Evolutionary conservation across 345 rosid species (phyloP), one percentile per base, ranked within the genome.

Genomic region (Salix caprea): DNA sequence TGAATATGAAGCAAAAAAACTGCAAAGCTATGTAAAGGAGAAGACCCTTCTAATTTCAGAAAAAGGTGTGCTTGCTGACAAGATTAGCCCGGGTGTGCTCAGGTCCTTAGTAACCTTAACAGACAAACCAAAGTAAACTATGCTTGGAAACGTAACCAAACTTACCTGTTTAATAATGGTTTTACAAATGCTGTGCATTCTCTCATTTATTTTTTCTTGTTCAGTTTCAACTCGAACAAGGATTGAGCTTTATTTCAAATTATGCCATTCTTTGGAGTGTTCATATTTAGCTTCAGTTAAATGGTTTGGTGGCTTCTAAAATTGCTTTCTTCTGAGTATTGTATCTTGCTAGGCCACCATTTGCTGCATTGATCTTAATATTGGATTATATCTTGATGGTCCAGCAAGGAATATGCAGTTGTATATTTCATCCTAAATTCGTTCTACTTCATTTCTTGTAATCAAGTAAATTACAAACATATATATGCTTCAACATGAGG

Each of bases 21-120:
- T 90, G 24, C 94, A 90, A 78, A 92, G 98, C 86, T 83, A 81
- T 68, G 86, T 93, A 34, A 91, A 93, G 70, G 95, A 95, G 81
- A 91, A 84, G 75, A 84, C 98, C 69, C 72, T 91, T 34, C 34
- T 40, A 58, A 81, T 90, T 78, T 92, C 93, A 23, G 94, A 94
- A 72, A 85, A 85, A 72, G 93, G 97, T 30, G 95, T 86, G 72
- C 87, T 92, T 54, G 91, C 97, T 44, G 97, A 93, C 83, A 90
- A 81, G 87, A 84, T 84, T 10, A 79, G 87, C 65, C 96, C 92
- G 5, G 90, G 88, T 68, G 88, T 87, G 61, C 87, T 92, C 61
- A 86, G 82, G 82, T 92, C 94, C 52, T 71, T 89, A 13, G 92
- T 95, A 48, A 81, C 86, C 4, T 87, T 91, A 71, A 82, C 86